These are phyloP conservation scores for Paxillus involutus DNA, from an alignment of 768 basidiomycete genomes.

Conservation along the genomic window DNA sequence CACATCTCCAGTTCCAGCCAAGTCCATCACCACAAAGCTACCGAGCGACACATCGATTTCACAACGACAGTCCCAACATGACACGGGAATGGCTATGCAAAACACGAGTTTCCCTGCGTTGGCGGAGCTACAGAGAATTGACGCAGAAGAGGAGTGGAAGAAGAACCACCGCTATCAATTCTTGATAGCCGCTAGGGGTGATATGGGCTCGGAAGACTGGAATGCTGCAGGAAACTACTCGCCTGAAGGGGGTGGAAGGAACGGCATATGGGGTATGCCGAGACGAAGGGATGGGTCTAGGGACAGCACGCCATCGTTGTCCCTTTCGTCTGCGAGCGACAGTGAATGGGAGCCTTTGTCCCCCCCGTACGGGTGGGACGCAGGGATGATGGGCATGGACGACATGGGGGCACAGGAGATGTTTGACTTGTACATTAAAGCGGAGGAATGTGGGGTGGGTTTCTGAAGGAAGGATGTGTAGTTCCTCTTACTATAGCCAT, in stretches of 20 bases:
- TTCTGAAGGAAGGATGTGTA: background rate
- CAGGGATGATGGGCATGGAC: constrained; percentile 1
- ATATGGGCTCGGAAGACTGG: background rate
- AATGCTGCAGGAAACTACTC: background rate
- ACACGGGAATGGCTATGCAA: no score
- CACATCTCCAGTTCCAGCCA: background rate
- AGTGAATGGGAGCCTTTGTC: background rate
- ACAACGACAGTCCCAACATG: background rate
- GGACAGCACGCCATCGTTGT: background rate
- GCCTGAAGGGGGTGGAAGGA: background rate
- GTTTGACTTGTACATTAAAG: constrained; percentile 43
- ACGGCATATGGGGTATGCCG: background rate
- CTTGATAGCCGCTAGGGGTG: constrained; percentile 3
- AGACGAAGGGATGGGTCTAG: background rate
- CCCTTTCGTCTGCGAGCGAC: background rate
- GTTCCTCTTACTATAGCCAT: no score
- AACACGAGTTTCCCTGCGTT: background rate
- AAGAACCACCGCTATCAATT: constrained; percentile 1
- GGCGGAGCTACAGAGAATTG: constrained; percentile 15
- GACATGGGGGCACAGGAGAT: constrained; percentile 27
- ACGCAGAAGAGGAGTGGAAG: constrained; percentile 21
- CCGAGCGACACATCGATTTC: background rate
- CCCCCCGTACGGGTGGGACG: background rate
- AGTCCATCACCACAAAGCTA: background rate
- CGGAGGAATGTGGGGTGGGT: constrained; percentile 28